Percentiles rank a stretch among this genome's conserved stretches.
Conservation (phyloP, 495 filamentous ascomycete genomes). For the Aspergillus nidulans region DNA sequence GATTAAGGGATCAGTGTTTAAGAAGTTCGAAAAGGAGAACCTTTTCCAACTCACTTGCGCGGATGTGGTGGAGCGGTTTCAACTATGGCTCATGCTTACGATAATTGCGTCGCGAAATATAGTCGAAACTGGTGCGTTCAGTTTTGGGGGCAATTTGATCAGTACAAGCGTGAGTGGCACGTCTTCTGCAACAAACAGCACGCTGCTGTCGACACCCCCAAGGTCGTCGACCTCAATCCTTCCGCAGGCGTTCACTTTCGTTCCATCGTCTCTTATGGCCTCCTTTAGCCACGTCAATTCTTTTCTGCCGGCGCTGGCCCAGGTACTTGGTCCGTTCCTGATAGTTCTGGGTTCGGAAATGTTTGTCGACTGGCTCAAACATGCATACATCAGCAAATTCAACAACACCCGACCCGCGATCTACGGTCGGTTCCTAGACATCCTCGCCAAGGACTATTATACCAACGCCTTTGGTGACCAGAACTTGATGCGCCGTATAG, state of each 20-base stretch:
- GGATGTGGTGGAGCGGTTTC: conserved; percentile 95
- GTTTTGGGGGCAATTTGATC: conserved; percentile 32
- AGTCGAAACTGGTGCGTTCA: conserved; percentile 74
- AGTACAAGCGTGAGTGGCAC: conserved; percentile 26
- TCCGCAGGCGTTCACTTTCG: conserved; percentile 79
- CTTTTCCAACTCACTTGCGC: conserved; percentile 94
- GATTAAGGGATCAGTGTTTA: conserved; percentile 96
- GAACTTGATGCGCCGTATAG: conserved; percentile 81
- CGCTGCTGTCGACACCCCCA: conserved; percentile 42
- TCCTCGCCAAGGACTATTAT: conserved; percentile 96
- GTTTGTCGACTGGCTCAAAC: conserved; percentile 96
- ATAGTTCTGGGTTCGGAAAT: conserved; percentile 94
- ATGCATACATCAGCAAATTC: conserved; percentile 97
- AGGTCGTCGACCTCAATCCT: conserved; percentile 60
- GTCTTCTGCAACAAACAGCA: conserved; percentile 44
- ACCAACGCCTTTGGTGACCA: conserved; percentile 91
- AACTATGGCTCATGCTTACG: conserved; percentile 92
- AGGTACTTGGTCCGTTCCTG: conserved; percentile 86
- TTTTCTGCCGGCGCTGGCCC: conserved; percentile 66
- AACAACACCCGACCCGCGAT: conserved; percentile 90
- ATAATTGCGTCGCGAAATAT: conserved; percentile 96
- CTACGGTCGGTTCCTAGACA: conserved; percentile 84
- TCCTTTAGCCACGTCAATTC: conserved; percentile 44
- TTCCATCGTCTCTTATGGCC: conserved; percentile 55
- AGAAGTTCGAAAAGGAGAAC: conserved; percentile 96